Evolutionary conservation across 106 monocot genomes (phyloP).

Genomic region (Dendrobium officinale): DNA sequence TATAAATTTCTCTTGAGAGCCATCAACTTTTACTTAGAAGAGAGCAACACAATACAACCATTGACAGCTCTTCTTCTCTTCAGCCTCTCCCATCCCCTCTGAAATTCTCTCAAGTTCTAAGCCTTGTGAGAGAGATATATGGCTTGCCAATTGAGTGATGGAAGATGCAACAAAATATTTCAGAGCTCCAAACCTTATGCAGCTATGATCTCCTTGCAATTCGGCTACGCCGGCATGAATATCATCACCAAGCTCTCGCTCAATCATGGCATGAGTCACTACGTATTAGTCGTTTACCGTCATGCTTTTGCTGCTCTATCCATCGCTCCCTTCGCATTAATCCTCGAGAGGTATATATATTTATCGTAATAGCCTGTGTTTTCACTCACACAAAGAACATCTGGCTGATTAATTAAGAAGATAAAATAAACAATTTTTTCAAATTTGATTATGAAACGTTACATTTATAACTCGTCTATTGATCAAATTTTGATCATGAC

Average conservation of each 20-base stretch:
- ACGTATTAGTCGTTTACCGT: slow-evolving; percentile 72
- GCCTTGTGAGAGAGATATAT: neutral
- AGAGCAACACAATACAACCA: neutral
- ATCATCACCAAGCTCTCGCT: slow-evolving; percentile 71
- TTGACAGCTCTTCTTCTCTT: neutral
- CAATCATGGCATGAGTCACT: slow-evolving; percentile 74
- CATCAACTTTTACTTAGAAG: neutral
- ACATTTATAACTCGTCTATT: no score
- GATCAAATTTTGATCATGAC: neutral
- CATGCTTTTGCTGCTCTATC: slow-evolving; percentile 77
- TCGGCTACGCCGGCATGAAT: slow-evolving; percentile 83
- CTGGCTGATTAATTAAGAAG: no score
- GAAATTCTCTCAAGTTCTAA: neutral
- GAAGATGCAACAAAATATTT: neutral
- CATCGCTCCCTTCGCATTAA: slow-evolving; percentile 66
- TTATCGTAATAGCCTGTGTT: no score
- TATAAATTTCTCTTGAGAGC: neutral
- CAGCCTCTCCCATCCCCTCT: neutral
- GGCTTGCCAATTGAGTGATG: neutral
- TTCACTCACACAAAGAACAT: no score
- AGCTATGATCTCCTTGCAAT: slow-evolving; percentile 62
- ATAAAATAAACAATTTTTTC: no score
- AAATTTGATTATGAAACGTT: no score
- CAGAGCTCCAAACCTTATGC: slow-evolving; percentile 42
- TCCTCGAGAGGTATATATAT: slow-evolving; percentile 42